Base-by-base conservation (phyloP, 805 yeast species). In the Blastobotrys mokoenaii region DNA sequence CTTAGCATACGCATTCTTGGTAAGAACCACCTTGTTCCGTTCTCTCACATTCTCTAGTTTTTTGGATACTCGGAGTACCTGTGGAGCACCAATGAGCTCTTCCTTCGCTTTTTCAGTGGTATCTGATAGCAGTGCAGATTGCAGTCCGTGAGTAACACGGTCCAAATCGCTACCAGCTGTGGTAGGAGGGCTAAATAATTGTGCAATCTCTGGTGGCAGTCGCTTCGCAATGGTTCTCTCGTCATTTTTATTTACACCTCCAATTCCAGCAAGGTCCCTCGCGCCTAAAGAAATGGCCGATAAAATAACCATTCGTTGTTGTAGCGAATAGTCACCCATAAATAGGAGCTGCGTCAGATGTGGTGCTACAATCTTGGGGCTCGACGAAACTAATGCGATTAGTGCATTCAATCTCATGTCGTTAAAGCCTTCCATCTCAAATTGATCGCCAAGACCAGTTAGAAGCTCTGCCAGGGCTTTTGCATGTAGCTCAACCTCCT, bases 281-380 rank as follows among this genome's bases (percentile, higher is more conserved):
- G 88, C 86, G 2, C 84, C 76, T 18, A 88, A 64, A 0, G 89
- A 81, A 10, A 86, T 58, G 0, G 84, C 66, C 3, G 89, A 76
- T 15, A 93, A 61, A 7, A 89, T 68, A 25, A 76, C 65, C 64
- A 89, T 69, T 40, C 97, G 64, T 48, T 82, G 89, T 49, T 84
- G 93, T 15, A 93, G 60, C 0, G 95, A 86, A 50, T 82, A 77
- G 56, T 90, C 98, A 0, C 89, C 88, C 0, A 73, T 69, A 31
- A 77, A 66, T 14, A 88, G 65, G 14, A 80, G 60, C 22, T 67
- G 58, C 35, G 75, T 62, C 5, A 67, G 54, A 5, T 64, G 53
- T 8, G 60, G 55, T 0, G 63, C 51, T 1, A 44, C 60, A 22
- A 71, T 68, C 1, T 65, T 57, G 0, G 86, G 78, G 40, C 70